A percentile compares a stretch with the other conserved stretches of the same genome.
phyloP scores from a whole-genome alignment of 495 filamentous ascomycete species.

The Podospora anserina region DNA sequence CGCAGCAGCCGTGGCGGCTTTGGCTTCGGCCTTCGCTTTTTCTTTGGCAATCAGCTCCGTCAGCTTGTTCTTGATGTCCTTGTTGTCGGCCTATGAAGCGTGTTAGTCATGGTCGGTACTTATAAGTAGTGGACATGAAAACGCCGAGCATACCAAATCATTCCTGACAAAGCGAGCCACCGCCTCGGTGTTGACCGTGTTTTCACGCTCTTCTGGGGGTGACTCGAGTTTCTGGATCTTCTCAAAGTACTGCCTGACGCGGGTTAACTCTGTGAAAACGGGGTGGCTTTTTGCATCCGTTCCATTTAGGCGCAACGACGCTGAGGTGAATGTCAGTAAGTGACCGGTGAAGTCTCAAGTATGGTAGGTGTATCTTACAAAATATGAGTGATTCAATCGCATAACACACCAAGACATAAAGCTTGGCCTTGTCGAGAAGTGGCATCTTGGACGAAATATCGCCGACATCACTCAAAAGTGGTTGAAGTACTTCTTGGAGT shows the following conservation, averaged over 20 bases:
- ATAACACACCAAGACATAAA: constrained; percentile 79
- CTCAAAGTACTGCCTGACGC: constrained; percentile 86
- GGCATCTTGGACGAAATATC: constrained; percentile 75
- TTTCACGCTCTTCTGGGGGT: constrained; percentile 52
- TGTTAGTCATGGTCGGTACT: neutral
- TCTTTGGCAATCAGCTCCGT: constrained; percentile 47
- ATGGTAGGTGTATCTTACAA: constrained; percentile 50
- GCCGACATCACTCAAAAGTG: constrained; percentile 60
- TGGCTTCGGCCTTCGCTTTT: constrained; percentile 41
- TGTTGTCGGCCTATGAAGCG: constrained; percentile 35
- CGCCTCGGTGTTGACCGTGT: constrained; percentile 73
- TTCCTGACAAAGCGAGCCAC: constrained; percentile 77
- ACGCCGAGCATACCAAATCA: constrained; percentile 57
- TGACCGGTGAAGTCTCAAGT: neutral
- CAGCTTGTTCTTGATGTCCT: constrained; percentile 39
- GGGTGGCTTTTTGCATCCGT: constrained; percentile 78
- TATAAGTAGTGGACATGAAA: neutral
- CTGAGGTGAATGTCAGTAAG: constrained; percentile 46
- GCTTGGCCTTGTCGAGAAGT: constrained; percentile 88
- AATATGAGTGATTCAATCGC: constrained; percentile 90
- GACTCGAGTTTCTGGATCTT: constrained; percentile 71
- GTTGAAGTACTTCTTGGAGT: constrained; percentile 67
- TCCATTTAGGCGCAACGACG: constrained; percentile 74
- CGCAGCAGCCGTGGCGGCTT: constrained; percentile 25
- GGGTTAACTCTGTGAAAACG: constrained; percentile 75